Percentiles rank a stretch among this genome's conserved stretches.
Evolutionary conservation across 2,329 filamentous ascomycete genomes (phyloP).

Genomic region (Chaetomium sp.): DNA sequence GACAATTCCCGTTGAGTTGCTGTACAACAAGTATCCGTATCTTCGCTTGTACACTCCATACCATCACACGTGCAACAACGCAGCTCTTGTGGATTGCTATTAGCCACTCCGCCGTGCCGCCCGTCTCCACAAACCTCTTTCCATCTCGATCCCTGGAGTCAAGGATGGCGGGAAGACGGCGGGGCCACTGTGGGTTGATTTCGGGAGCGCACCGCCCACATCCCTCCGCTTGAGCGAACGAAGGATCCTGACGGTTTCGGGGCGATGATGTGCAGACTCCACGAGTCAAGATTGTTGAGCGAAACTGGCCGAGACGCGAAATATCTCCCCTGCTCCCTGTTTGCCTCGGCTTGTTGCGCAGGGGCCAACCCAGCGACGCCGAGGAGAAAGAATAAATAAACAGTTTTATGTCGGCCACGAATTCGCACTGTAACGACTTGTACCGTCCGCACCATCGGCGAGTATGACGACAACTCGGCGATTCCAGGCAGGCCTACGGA

Average conservation of each 20-base stretch:
- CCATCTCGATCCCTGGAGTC: conserved; percentile 1
- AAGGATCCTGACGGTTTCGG: conserved; percentile 26
- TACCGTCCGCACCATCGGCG: conserved; percentile 21
- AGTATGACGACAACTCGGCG: conserved; percentile 16
- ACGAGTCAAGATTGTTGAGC: conserved; percentile 36
- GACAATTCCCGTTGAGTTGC: background rate
- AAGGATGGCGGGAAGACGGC: conserved; percentile 3
- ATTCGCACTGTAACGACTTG: conserved; percentile 30
- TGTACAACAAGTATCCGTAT: background rate
- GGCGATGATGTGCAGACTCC: conserved; percentile 37
- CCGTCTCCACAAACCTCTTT: background rate
- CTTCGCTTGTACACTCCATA: conserved; percentile 1
- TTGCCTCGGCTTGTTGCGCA: conserved; percentile 32
- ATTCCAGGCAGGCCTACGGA: conserved; percentile 2
- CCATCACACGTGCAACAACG: conserved; percentile 6
- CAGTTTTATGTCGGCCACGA: background rate
- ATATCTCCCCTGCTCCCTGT: conserved; percentile 26
- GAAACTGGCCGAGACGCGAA: conserved; percentile 31
- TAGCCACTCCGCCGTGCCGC: conserved; percentile 14
- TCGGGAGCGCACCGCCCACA: conserved; percentile 16
- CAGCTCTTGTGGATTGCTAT: background rate
- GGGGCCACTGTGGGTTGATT: conserved; percentile 14
- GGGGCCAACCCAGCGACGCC: conserved; percentile 29
- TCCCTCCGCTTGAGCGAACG: conserved; percentile 2
- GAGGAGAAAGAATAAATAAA: conserved; percentile 17